Percentiles rank a stretch among this genome's conserved stretches.
These are phyloP conservation scores for Obba rivulosa DNA, from an alignment of 768 basidiomycete species.

Conservation along the genomic window DNA sequence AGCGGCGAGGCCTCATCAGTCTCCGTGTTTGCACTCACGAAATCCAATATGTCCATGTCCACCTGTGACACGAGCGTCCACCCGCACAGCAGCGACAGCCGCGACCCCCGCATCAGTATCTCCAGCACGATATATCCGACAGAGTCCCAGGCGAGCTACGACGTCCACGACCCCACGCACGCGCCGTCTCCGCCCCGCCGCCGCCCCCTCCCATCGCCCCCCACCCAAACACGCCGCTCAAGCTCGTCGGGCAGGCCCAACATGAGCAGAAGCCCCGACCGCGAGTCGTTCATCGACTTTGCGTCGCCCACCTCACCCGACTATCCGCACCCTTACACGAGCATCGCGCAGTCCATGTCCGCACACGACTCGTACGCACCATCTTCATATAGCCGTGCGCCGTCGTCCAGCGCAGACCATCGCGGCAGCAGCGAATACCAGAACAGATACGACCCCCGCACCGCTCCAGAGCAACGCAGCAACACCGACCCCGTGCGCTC, in stretches of 20 bases:
- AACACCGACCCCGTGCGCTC: conserved; percentile 11
- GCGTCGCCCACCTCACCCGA: conserved; percentile 26
- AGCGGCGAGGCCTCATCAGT: background rate
- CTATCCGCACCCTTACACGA: conserved; percentile 1
- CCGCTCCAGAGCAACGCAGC: conserved; percentile 2
- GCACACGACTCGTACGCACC: background rate
- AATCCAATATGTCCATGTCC: too few species aligned
- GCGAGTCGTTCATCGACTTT: conserved; percentile 45
- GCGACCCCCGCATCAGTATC: conserved; percentile 34
- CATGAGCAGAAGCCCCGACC: conserved; percentile 29
- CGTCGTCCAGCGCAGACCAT: background rate
- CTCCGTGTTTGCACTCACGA: background rate
- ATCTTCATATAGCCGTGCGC: background rate
- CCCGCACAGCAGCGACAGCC: background rate
- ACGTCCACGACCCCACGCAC: conserved; percentile 9
- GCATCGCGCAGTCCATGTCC: conserved; percentile 8
- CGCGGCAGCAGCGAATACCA: background rate
- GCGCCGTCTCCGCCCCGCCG: conserved; percentile 4
- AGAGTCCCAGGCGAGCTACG: conserved; percentile 4
- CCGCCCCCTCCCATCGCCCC: conserved; percentile 5
- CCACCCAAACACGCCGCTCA: background rate
- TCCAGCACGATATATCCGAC: conserved; percentile 32
- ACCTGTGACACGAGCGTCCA: too few species aligned
- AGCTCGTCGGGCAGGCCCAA: conserved; percentile 9
- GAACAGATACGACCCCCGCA: conserved; percentile 3